Evolutionary conservation across 805 yeast species (phyloP).

Genomic region (Barnettozyma botsteinii): DNA sequence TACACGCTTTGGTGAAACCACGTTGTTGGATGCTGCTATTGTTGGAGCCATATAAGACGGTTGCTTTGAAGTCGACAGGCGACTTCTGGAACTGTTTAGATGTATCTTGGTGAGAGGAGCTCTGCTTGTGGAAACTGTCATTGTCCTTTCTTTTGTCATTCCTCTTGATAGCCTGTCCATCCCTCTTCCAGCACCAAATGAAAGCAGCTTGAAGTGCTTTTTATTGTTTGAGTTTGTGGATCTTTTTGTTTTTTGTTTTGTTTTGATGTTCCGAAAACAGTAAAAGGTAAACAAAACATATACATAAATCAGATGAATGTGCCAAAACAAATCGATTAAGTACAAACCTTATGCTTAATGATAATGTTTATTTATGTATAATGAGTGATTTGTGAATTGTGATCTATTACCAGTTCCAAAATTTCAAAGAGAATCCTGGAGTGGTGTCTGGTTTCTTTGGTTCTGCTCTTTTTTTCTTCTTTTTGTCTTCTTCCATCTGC

Average conservation of each 20-base stretch:
- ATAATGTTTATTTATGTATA: neutral
- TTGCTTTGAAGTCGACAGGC: slow-evolving; percentile 7
- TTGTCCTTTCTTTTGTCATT: slow-evolving; percentile 2
- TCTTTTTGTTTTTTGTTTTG: neutral
- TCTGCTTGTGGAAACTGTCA: slow-evolving; percentile 4
- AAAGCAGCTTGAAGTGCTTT: too few relatives aligned
- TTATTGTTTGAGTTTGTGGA: neutral
- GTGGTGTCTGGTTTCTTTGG: neutral
- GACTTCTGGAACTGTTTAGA: slow-evolving; percentile 10
- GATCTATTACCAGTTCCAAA: slow-evolving; percentile 11
- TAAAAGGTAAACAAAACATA: slow-evolving; percentile 4
- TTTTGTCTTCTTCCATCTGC: neutral
- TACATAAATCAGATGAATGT: too few relatives aligned
- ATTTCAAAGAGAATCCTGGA: neutral
- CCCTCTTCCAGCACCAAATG: neutral
- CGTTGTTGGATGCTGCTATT: slow-evolving; percentile 21
- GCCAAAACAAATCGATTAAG: neutral
- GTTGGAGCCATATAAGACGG: slow-evolving; percentile 29
- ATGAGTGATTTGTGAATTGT: too few relatives aligned
- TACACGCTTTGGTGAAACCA: slow-evolving; percentile 19
- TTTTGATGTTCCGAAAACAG: slow-evolving; percentile 1
- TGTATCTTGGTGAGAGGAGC: slow-evolving; percentile 25
- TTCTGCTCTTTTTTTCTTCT: neutral
- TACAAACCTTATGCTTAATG: too few relatives aligned
- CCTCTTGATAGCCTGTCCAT: slow-evolving; percentile 1